Percentiles rank a stretch among this genome's conserved stretches.
These are phyloP conservation scores for Magnolia officinalis DNA, from an alignment of 164 flowering plant genomes.

Conservation along the genomic window DNA sequence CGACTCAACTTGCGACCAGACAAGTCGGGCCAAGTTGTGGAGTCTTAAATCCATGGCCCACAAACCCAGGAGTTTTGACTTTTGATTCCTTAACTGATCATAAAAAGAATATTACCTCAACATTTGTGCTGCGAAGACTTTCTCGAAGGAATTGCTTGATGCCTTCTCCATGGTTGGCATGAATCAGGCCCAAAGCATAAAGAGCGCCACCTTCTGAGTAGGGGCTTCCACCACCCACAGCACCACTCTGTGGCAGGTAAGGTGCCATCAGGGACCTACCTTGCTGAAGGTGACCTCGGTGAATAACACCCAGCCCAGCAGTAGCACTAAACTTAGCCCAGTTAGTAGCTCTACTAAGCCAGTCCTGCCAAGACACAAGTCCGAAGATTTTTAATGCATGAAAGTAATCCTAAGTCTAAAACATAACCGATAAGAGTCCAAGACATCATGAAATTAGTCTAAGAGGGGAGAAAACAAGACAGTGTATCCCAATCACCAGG, in stretches of 20 bases:
- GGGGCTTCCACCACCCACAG: constrained; percentile 88
- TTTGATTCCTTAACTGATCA: neutral
- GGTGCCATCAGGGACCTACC: constrained; percentile 95
- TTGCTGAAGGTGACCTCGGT: constrained; percentile 86
- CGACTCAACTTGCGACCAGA: too few species aligned
- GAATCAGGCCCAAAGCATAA: constrained; percentile 87
- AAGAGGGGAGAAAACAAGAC: neutral
- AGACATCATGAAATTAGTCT: neutral
- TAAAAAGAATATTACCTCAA: constrained; percentile 49
- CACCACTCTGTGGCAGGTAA: constrained; percentile 85
- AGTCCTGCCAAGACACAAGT: constrained; percentile 45
- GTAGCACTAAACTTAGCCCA: constrained; percentile 98
- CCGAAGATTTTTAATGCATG: neutral
- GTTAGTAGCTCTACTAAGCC: constrained; percentile 92
- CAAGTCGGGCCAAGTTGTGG: too few species aligned
- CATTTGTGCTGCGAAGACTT: constrained; percentile 72
- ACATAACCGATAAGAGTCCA: neutral
- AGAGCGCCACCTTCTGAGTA: constrained; percentile 96
- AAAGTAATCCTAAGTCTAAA: neutral
- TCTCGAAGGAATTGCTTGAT: constrained; percentile 89
- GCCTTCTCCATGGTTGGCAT: constrained; percentile 97
- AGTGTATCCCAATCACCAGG: constrained; percentile 41
- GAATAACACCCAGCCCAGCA: constrained; percentile 90
- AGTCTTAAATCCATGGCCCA: too few species aligned
- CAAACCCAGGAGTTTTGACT: too few species aligned